Percentiles rank a stretch among this genome's conserved stretches.
These are phyloP conservation scores for Monascus purpureus DNA, from an alignment of 495 filamentous ascomycete genomes.

Conservation along the genomic window DNA sequence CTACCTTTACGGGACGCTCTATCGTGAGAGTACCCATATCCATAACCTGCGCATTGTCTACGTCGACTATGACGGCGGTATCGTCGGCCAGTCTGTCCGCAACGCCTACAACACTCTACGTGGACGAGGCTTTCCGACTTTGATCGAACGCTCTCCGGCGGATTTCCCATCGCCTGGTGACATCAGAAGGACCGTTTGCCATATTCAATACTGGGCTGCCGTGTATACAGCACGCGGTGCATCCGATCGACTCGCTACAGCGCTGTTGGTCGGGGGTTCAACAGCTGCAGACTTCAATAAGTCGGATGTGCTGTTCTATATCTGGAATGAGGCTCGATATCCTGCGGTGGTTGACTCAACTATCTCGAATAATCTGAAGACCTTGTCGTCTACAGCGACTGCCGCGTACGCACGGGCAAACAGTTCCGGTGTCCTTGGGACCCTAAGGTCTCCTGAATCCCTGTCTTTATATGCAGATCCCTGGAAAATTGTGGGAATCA, in stretches of 20 bases:
- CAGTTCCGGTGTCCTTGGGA: constrained; percentile 14
- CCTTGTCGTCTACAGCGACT: constrained; percentile 20
- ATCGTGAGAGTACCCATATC: constrained; percentile 19
- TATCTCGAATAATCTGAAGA: constrained; percentile 13
- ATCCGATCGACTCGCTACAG: constrained; percentile 19
- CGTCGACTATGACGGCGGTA: constrained; percentile 38
- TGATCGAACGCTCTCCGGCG: constrained; percentile 16
- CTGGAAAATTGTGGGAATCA: constrained; percentile 20
- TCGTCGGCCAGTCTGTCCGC: constrained; percentile 26
- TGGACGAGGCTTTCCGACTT: constrained; percentile 21
- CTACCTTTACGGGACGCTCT: constrained; percentile 34
- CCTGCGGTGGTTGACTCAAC: constrained; percentile 23
- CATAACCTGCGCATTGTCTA: constrained; percentile 31
- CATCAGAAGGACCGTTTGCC: constrained; percentile 24
- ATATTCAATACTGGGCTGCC: constrained; percentile 32
- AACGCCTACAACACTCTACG: constrained; percentile 26
- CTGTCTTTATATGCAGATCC: constrained; percentile 26
- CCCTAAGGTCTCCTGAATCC: constrained; percentile 15
- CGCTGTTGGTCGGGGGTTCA: constrained; percentile 14
- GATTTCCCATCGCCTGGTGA: constrained; percentile 11
- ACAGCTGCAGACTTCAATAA: constrained; percentile 23
- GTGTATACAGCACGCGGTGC: constrained; percentile 25
- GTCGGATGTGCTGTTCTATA: constrained; percentile 22
- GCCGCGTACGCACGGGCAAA: constrained; percentile 18
- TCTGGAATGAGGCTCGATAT: constrained; percentile 41